These are phyloP conservation scores for Penicillium hesseltinei DNA, from an alignment of 2,329 filamentous ascomycete genomes.

Conservation along the genomic window DNA sequence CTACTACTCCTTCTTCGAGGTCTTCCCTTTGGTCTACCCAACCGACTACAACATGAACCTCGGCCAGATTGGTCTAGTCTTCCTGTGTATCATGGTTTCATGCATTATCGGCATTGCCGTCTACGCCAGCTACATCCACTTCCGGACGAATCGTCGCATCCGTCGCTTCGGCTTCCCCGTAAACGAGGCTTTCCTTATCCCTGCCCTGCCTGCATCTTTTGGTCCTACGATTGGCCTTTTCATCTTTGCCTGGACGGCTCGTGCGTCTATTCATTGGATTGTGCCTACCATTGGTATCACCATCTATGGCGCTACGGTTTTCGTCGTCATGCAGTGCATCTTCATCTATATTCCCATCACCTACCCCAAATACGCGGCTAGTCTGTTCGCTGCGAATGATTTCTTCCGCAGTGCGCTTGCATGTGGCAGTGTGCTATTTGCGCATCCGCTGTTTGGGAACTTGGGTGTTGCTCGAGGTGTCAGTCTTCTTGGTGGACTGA, in stretches of 20 bases:
- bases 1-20: constrained; percentile 61
- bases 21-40: constrained; percentile 63
- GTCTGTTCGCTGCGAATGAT: constrained; percentile 40
- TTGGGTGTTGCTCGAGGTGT: constrained; percentile 34
- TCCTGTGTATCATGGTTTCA: constrained; percentile 59
- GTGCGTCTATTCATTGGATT: constrained; percentile 37
- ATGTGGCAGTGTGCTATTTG: constrained; percentile 32
- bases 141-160: constrained; percentile 53
- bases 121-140: constrained; percentile 55
- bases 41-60: constrained; percentile 59
- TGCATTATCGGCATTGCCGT: constrained; percentile 52
- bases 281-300: constrained; percentile 41
- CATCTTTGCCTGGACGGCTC: constrained; percentile 43
- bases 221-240: constrained; percentile 60
- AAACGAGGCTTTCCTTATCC: constrained; percentile 55
- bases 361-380: constrained; percentile 36
- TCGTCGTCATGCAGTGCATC: constrained; percentile 45
- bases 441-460: constrained; percentile 34
- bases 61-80: constrained; percentile 59
- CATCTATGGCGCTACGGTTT: constrained; percentile 39
- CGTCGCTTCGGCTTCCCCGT: constrained; percentile 49
- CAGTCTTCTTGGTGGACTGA: constrained; percentile 39
- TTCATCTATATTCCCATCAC: constrained; percentile 41
- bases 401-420: constrained; percentile 29
- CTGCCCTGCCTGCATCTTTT: constrained; percentile 54